Evolutionary conservation across 192 early-diverging fungal species (phyloP).

Genomic region (Coemansia sp.): DNA sequence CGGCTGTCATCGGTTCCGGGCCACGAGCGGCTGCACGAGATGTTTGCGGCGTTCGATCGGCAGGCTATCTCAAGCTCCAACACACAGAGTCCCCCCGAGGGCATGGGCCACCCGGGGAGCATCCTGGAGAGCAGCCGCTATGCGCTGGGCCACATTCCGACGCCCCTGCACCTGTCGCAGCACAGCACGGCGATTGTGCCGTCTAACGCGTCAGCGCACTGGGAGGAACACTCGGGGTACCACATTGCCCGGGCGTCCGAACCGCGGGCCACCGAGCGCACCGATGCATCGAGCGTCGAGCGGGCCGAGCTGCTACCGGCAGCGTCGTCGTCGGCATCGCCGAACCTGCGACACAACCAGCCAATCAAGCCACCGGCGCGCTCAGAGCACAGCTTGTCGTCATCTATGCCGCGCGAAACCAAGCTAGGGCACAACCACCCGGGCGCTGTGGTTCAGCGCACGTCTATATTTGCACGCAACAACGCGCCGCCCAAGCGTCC

Average conservation of each 20-base stretch:
- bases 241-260: not conserved
- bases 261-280: not conserved
- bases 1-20: constrained; percentile 2
- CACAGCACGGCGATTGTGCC: constrained; percentile 1
- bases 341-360: constrained; percentile 23
- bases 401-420: constrained; percentile 28
- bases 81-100: not conserved
- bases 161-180: constrained; percentile 8
- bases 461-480: constrained; percentile 24
- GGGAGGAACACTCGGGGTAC: constrained; percentile 12
- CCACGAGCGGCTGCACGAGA: constrained; percentile 20
- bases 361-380: constrained; percentile 18
- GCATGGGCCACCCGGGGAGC: not conserved
- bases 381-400: constrained; percentile 14
- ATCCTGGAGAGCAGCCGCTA: not conserved
- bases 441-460: constrained; percentile 6
- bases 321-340: constrained; percentile 30
- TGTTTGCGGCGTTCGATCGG: constrained; percentile 36
- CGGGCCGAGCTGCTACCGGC: constrained; percentile 4
- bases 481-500: not conserved
- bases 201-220: constrained; percentile 16
- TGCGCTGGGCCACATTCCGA: not conserved
- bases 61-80: constrained; percentile 9
- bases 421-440: constrained; percentile 4
- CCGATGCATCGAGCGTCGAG: constrained; percentile 18